Conservation (phyloP, 495 filamentous ascomycete genomes). For the Saxispiralis lemnorum region DNA sequence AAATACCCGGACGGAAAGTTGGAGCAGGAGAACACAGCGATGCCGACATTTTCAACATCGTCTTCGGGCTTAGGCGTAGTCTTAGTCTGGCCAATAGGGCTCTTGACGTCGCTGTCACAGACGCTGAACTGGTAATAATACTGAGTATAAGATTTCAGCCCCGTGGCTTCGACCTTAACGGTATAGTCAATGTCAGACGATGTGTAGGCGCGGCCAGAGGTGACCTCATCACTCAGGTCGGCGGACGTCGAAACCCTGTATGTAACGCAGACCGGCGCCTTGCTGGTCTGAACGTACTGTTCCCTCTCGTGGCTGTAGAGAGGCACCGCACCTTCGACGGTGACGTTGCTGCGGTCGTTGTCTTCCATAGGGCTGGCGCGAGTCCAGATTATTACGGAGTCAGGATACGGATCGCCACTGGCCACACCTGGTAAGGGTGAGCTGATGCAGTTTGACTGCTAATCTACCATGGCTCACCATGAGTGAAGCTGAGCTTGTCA, state of each 20-base stretch:
- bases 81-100: slow-evolving; percentile 24
- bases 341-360: slow-evolving; percentile 38
- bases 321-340: slow-evolving; percentile 33
- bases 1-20: slow-evolving; percentile 38
- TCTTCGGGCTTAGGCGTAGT: slow-evolving; percentile 21
- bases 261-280: slow-evolving; percentile 38
- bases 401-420: slow-evolving; percentile 46
- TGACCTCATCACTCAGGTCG: slow-evolving; percentile 23
- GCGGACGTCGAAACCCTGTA: slow-evolving; percentile 30
- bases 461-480: slow-evolving; percentile 17
- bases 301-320: slow-evolving; percentile 39
- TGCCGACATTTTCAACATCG: slow-evolving; percentile 15
- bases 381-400: slow-evolving; percentile 49
- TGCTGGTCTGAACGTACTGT: slow-evolving; percentile 31
- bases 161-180: slow-evolving; percentile 46
- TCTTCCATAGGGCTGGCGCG: slow-evolving; percentile 34
- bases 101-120: slow-evolving; percentile 21
- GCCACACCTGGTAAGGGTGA: slow-evolving; percentile 28
- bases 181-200: slow-evolving; percentile 52
- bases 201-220: slow-evolving; percentile 37
- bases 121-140: slow-evolving; percentile 34
- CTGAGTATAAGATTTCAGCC: slow-evolving; percentile 36
- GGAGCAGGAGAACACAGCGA: slow-evolving; percentile 25
- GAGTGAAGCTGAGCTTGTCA: slow-evolving; percentile 39
- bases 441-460: too few species aligned